Percentiles rank a stretch among this genome's conserved stretches.
phyloP scores from a whole-genome alignment of 768 basidiomycete genomes.

The Dacryopinax primogenitus region DNA sequence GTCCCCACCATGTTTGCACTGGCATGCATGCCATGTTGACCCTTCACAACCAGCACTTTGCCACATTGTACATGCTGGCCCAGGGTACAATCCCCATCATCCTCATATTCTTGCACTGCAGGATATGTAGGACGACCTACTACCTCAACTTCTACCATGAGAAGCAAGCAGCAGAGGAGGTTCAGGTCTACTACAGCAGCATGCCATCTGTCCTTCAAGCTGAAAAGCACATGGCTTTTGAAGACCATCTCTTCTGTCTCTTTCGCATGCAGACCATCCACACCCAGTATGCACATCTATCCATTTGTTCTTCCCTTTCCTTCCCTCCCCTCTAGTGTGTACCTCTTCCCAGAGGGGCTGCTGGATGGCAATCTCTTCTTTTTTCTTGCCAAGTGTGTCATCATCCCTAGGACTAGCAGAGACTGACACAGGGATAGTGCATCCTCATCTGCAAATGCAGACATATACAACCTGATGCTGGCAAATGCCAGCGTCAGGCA shows the following conservation, averaged over 20 bases:
- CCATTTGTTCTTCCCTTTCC: background rate
- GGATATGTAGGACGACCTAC: background rate
- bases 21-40: background rate
- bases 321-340: background rate
- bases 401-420: background rate
- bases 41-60: background rate
- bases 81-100: background rate
- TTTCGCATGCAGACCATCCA: background rate
- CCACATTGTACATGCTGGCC: background rate
- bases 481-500: background rate
- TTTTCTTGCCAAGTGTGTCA: background rate
- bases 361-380: no score
- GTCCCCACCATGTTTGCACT: background rate
- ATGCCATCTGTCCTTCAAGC: background rate
- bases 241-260: background rate
- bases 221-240: background rate
- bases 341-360: no score
- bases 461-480: constrained; percentile 23
- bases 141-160: background rate
- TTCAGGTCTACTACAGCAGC: background rate
- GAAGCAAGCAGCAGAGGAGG: background rate
- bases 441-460: constrained; percentile 25
- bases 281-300: background rate
- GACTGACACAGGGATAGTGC: constrained; percentile 14
- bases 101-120: background rate